Conservation (phyloP, 805 yeast species). For the Starmerella sirachaensis region DNA sequence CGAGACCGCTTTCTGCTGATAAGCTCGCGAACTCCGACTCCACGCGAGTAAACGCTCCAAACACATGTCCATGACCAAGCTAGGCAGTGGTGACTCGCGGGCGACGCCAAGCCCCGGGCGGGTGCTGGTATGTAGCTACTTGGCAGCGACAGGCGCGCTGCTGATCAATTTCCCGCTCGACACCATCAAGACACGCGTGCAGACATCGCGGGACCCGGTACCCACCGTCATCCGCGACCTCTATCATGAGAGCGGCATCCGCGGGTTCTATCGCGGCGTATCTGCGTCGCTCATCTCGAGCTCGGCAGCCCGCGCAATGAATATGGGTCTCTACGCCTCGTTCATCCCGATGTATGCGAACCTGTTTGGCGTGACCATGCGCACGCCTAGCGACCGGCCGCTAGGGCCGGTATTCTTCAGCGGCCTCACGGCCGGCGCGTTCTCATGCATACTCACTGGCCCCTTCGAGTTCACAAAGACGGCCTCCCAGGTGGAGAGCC, state of each 20-base stretch:
- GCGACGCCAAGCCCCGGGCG: too few species aligned
- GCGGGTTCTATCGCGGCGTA: constrained; percentile 66
- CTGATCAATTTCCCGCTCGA: constrained; percentile 71
- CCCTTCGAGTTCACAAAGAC: constrained; percentile 80
- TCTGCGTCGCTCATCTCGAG: constrained; percentile 61
- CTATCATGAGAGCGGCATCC: constrained; percentile 46
- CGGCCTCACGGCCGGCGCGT: constrained; percentile 57
- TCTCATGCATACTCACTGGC: constrained; percentile 43
- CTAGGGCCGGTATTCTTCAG: constrained; percentile 30
- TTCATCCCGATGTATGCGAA: constrained; percentile 16
- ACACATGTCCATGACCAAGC: too few species aligned
- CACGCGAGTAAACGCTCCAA: too few species aligned
- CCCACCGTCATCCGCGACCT: constrained; percentile 48
- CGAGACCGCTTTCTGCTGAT: too few species aligned
- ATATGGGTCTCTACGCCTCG: constrained; percentile 21
- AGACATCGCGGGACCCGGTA: constrained; percentile 50
- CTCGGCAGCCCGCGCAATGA: constrained; percentile 25
- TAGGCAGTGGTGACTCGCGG: too few species aligned
- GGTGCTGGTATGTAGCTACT: constrained; percentile 18
- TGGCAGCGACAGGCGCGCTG: constrained; percentile 22
- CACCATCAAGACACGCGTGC: constrained; percentile 78
- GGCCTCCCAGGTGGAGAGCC: constrained; percentile 55
- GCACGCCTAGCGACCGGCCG: constrained; percentile 16
- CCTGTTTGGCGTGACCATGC: constrained; percentile 11
- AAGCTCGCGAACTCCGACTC: too few species aligned